These are phyloP conservation scores for Vitis hybrid DNA, from an alignment of 177 flowering plant genomes.

Conservation along the genomic window DNA sequence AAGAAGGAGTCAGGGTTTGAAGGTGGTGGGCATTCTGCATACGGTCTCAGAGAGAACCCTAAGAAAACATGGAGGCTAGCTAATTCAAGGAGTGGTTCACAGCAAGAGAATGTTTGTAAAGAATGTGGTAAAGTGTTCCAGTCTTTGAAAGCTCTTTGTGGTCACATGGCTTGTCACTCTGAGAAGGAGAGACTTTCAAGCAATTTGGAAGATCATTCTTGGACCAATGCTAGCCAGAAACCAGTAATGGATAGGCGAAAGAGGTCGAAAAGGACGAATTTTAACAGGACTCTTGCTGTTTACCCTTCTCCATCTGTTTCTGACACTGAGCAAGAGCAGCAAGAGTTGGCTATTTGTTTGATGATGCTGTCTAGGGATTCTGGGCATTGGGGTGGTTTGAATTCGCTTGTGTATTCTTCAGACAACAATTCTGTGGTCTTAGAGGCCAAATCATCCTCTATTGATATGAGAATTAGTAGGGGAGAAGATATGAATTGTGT, in stretches of 20 bases:
- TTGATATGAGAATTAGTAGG: constrained; percentile 18
- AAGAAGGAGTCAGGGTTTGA: constrained; percentile 18
- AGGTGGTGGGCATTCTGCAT: constrained; percentile 17
- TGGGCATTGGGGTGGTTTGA: constrained; percentile 30
- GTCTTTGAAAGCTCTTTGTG: constrained; percentile 72
- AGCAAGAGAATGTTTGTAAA: constrained; percentile 45
- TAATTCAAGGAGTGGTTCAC: constrained; percentile 22
- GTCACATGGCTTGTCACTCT: constrained; percentile 76
- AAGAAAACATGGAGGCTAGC: constrained; percentile 58
- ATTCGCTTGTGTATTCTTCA: constrained; percentile 55
- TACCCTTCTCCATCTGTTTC: constrained; percentile 38
- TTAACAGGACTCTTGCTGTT: constrained; percentile 20
- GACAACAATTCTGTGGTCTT: constrained; percentile 59
- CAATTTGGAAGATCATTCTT: constrained; percentile 28
- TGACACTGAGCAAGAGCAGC: constrained; percentile 62
- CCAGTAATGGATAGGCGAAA: constrained; percentile 40
- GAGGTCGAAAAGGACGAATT: constrained; percentile 49
- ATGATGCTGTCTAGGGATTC: constrained; percentile 80
- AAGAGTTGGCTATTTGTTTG: constrained; percentile 74
- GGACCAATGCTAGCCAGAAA: constrained; percentile 27
- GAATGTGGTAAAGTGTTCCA: constrained; percentile 80
- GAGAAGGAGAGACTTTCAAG: constrained; percentile 24
- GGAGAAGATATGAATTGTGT: constrained; percentile 17
- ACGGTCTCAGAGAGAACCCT: constrained; percentile 43
- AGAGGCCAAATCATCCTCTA: constrained; percentile 53